Conservation (phyloP, 2,329 filamentous ascomycete genomes). For the Beauveria pseudobassiana region DNA sequence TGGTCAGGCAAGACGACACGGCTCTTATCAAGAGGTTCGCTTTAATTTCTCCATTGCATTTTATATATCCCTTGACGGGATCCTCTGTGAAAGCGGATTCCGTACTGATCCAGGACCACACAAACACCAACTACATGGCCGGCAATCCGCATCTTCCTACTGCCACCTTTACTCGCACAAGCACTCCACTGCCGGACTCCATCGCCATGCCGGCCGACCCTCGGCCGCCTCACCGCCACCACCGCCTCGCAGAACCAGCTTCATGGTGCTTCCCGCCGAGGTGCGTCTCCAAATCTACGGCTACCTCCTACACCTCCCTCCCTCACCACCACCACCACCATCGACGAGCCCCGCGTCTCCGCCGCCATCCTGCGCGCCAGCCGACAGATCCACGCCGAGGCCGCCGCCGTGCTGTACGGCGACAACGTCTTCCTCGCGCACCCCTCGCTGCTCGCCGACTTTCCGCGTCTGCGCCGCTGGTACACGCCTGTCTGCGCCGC, state of each 20-base stretch:
- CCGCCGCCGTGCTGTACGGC: constrained; percentile 33
- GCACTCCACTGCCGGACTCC: not conserved
- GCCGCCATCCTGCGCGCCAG: constrained; percentile 30
- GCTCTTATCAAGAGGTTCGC: too few relatives aligned
- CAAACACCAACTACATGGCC: too few relatives aligned
- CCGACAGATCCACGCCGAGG: constrained; percentile 35
- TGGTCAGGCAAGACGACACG: not conserved
- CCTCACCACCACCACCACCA: constrained; percentile 8
- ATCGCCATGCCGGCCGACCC: not conserved
- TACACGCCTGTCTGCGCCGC: constrained; percentile 25
- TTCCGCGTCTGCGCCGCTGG: constrained; percentile 31
- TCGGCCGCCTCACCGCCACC: not conserved
- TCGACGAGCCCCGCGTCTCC: constrained; percentile 12
- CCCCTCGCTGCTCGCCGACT: constrained; percentile 30
- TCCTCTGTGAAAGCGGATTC: too few relatives aligned
- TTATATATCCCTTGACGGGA: too few relatives aligned
- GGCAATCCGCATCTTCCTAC: not conserved
- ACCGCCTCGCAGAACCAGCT: not conserved
- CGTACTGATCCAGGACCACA: too few relatives aligned
- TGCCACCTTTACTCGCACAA: not conserved
- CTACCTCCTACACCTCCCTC: constrained; percentile 32
- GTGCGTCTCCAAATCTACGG: constrained; percentile 40
- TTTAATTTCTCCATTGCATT: too few relatives aligned
- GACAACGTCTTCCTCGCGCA: constrained; percentile 38
- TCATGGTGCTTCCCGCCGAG: constrained; percentile 37